Base-by-base conservation (phyloP, 108 stramenopile species). In the Aurantiochytrium sp. region DNA sequence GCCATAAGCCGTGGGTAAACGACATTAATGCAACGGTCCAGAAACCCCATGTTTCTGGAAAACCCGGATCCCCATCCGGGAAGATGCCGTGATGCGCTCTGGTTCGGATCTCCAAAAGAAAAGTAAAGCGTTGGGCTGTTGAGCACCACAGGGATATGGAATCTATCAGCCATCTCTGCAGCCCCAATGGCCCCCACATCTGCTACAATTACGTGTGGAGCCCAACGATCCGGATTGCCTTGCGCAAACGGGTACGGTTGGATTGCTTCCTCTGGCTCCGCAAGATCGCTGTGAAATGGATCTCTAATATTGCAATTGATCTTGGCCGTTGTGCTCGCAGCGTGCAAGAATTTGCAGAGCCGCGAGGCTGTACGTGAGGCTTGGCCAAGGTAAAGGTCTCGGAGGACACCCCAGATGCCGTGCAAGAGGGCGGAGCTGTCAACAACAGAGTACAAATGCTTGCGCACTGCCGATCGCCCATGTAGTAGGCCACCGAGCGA, bases 41-140 rank as follows among this genome's bases (percentile, higher is more conserved):
- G n/a, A 53, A 83, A 83, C 23, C 49, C 45, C 76, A 83, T 83
- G 76, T 47, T 14, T 8, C 76, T 43, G 19, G 76, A 83, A 23
- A 83, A 83, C 49, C 76, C 76, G 16, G 76, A 53, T 53, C 76
- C 76, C 76, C 76, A 83, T 23, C 76, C 76, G n/a, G 76, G 76
- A 10, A 83, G 23, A 23, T 83, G 76, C 16, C 76, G n/a, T 23
- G 76, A 83, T 21, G 76, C 19, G 76, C 76, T 83, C 42, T 69
- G 64, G 10, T 69, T 28, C 8, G 64, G 64, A 16, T 47, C 45
- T 6, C 76, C 76, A 83, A 83, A 83, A 1, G 45, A 53, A 23
- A 83, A 83, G 25, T 45, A 53, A 6, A 83, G 51, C 51, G 76
- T 83, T 55, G 76, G 76, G 51, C 76, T 83, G 51, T 83, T 53